Evolutionary conservation across 1,139 yeast species (phyloP), one percentile per base, ranked within the genome.

Genomic region (Taphrina wiesneri): DNA sequence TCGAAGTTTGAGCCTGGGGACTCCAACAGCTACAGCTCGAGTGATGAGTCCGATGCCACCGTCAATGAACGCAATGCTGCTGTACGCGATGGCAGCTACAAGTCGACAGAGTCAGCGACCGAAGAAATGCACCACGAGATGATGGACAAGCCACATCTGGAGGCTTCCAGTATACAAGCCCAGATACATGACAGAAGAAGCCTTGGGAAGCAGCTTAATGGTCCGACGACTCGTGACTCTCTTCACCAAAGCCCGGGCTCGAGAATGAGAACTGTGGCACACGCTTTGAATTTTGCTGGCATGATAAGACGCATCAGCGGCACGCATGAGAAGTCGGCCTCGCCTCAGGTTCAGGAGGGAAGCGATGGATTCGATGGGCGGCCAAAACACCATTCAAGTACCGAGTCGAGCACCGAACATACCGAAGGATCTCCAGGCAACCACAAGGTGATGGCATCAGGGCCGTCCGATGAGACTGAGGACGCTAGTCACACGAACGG

Each of bases 401-500:
- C 45, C 28, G 30, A 30, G 19, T 3, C 45, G 7, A 25, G 17
- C 19, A 9, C 34, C 23, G 45, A 34, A 2, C 9, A 43, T 5
- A 19, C 5, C n/a, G 34, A 26, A 6, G 11, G 13, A 26, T n/a
- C 53, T 25, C 2, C 53, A 3, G 23, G 11, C 13, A 7, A 26
- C 36, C 26, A 19, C 34, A 52, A 32, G 26, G 4, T n/a, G n/a
- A 30, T 39, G 49, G 49, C 59, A 7, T 39, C 49, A 6, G 59
- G 59, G n/a, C 59, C 59, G 3, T 54, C 59, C 15, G 49, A 54
- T n/a, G 49, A 36, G 17, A 25, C 36, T 15, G 59, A 54, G 36
- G 41, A 54, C 39, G 59, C 59, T 9, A 54, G 59, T 17, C 59
- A 54, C 28, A 13, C 59, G 36, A 54, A 54, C 47, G 59, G 49